Evolutionary conservation across 495 filamentous ascomycete genomes (phyloP).

Genomic region (Talaromyces thailandensis): DNA sequence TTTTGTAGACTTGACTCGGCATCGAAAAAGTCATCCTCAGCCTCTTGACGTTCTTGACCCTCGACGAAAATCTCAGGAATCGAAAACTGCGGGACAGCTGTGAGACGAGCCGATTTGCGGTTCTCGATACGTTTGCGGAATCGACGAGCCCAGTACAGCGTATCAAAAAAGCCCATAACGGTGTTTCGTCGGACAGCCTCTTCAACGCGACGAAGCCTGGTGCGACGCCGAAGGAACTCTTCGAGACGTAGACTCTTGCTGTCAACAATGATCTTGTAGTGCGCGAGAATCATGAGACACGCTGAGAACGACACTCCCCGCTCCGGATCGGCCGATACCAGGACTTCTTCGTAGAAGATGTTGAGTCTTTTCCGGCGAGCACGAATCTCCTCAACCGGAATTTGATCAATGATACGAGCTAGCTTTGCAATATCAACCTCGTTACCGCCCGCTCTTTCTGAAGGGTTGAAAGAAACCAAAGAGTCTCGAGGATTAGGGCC

Average conservation of each 20-base stretch:
- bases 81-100: constrained; percentile 65
- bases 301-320: constrained; percentile 87
- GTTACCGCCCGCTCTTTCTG: constrained; percentile 37
- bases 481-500: constrained; percentile 37
- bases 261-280: constrained; percentile 98
- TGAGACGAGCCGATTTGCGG: constrained; percentile 65
- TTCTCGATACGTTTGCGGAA: constrained; percentile 65
- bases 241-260: constrained; percentile 90
- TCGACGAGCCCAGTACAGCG: constrained; percentile 75
- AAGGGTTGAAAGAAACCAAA: constrained; percentile 12
- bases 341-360: constrained; percentile 89
- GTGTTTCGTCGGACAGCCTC: constrained; percentile 84
- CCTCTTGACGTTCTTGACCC: constrained; percentile 34
- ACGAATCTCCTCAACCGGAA: constrained; percentile 68
- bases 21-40: constrained; percentile 21
- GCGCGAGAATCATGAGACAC: constrained; percentile 93
- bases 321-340: constrained; percentile 83
- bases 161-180: constrained; percentile 94
- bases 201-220: constrained; percentile 89
- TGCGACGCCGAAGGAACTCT: constrained; percentile 86
- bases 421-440: constrained; percentile 74
- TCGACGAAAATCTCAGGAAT: constrained; percentile 91
- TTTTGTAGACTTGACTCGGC: constrained; percentile 7
- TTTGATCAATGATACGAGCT: constrained; percentile 60
- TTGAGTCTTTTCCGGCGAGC: constrained; percentile 71